Base-by-base conservation (phyloP, 371 early-diverging fungal species). In the Blakeslea trispora region DNA sequence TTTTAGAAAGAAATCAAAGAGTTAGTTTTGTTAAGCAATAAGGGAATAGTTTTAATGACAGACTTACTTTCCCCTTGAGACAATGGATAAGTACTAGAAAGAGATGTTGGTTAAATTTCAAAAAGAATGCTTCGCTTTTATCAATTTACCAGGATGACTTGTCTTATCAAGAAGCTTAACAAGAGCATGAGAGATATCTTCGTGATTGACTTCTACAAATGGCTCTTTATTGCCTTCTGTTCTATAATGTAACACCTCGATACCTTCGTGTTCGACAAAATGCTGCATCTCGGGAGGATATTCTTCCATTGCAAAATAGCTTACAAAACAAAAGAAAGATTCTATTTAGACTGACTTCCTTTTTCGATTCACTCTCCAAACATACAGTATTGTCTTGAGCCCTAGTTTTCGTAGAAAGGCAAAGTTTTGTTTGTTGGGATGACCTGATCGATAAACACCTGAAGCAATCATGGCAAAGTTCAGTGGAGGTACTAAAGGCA, bases 181-280 rank as follows among this genome's bases (percentile, higher is more conserved):
- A 28, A 97, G 74, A 0, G 92, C 91, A 53, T 82, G 81, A 19
- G 86, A 82, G 34, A 97, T 90, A 45, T 88, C 87, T 14, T 74
- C 71, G 48, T 85, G 83, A 63, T 93, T 92, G 45, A 96, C 93
- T 61, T 96, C 94, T 15, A 79, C 74, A 71, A 95, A 96, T 1
- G 97, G 98, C 59, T 96, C 96, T 83, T 95, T 96, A 69, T 96
- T 97, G 22, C 93, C 94, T 28, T 88, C 84, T 45, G 94, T 88
- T 50, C 81, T 66, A 60, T 86, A 87, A 51, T 95, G 96, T 44
- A 91, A 75, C 10, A 90, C 78, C 53, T 83, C 79, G 37, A 98
- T 90, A 1, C 75, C 66, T 66, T 94, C 85, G 28, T 81, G 72
- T 24, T 83, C 69, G 6, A 91, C 72, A 66, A 94, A 97, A 31